Evolutionary conservation across 768 basidiomycete genomes (phyloP).

Genomic region (Clathrus columnatus): DNA sequence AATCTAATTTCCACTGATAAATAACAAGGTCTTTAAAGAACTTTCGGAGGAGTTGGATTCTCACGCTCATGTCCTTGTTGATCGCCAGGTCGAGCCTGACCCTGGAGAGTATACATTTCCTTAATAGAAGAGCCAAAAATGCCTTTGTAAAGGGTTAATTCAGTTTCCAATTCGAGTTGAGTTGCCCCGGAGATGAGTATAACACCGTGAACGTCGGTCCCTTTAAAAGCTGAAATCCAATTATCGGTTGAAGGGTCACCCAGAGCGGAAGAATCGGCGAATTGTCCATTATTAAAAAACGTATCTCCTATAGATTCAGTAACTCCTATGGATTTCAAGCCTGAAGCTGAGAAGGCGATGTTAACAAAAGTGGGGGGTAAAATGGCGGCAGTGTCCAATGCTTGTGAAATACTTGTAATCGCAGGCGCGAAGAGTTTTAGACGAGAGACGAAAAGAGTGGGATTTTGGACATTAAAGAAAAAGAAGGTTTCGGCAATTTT

Average conservation of each 20-base stretch:
- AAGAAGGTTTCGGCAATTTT: slow-evolving; percentile 45
- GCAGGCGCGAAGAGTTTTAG: slow-evolving; percentile 32
- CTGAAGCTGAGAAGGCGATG: slow-evolving; percentile 44
- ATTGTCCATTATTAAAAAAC: slow-evolving; percentile 35
- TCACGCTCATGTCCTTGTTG: slow-evolving; percentile 23
- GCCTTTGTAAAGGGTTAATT: slow-evolving; percentile 15
- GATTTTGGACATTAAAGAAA: slow-evolving; percentile 45
- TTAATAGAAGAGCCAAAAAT: slow-evolving; percentile 34
- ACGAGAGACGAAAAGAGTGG: slow-evolving; percentile 33
- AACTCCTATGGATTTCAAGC: slow-evolving; percentile 33
- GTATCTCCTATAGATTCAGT: slow-evolving; percentile 32
- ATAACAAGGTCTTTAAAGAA: background rate
- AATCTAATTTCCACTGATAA: slow-evolving; percentile 3
- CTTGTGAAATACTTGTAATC: slow-evolving; percentile 39
- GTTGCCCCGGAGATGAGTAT: slow-evolving; percentile 42
- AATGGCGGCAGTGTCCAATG: slow-evolving; percentile 25
- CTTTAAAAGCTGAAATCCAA: slow-evolving; percentile 41
- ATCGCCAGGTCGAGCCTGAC: slow-evolving; percentile 22
- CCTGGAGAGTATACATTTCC: slow-evolving; percentile 29
- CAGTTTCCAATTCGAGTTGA: slow-evolving; percentile 25
- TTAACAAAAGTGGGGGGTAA: slow-evolving; percentile 39
- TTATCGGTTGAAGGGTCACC: slow-evolving; percentile 30
- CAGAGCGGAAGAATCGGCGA: slow-evolving; percentile 27
- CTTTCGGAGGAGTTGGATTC: background rate
- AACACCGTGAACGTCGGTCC: slow-evolving; percentile 37